These are phyloP conservation scores for Talaromyces trachyspermus DNA, from an alignment of 495 filamentous ascomycete genomes.

Conservation along the genomic window DNA sequence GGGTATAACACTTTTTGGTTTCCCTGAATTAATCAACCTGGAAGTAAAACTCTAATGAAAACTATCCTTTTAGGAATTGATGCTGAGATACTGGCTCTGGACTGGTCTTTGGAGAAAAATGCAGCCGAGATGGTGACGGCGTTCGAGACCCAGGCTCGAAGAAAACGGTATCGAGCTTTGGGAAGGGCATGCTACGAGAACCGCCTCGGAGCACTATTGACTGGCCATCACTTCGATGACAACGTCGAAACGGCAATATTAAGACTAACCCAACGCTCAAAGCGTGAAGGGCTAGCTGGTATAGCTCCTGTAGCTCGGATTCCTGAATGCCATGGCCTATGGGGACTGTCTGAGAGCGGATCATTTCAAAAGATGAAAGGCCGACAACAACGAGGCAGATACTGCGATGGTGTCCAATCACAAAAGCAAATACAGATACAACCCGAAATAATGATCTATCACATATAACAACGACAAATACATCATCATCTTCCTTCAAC, in stretches of 20 bases:
- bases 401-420: background rate
- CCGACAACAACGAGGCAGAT: background rate
- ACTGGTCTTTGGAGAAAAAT: slow-evolving; percentile 34
- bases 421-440: too few species aligned
- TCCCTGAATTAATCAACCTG: slow-evolving; percentile 1
- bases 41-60: too few species aligned
- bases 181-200: slow-evolving; percentile 49
- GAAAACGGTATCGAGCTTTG: slow-evolving; percentile 62
- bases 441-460: too few species aligned
- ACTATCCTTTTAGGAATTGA: background rate
- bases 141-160: slow-evolving; percentile 74
- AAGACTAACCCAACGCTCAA: slow-evolving; percentile 56
- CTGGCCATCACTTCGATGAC: slow-evolving; percentile 83
- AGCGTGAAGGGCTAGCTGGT: slow-evolving; percentile 58
- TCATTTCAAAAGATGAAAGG: slow-evolving; percentile 6
- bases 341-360: slow-evolving; percentile 65
- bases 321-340: slow-evolving; percentile 73
- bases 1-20: slow-evolving; percentile 8
- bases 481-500: slow-evolving; percentile 12
- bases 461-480: background rate
- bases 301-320: slow-evolving; percentile 59
- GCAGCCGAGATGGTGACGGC: slow-evolving; percentile 46
- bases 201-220: slow-evolving; percentile 48
- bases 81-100: slow-evolving; percentile 37
- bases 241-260: slow-evolving; percentile 81